Percentiles rank a stretch among this genome's conserved stretches.
Evolutionary conservation across 2,329 filamentous ascomycete genomes (phyloP).

Genomic region (Diaporthe nobilis): DNA sequence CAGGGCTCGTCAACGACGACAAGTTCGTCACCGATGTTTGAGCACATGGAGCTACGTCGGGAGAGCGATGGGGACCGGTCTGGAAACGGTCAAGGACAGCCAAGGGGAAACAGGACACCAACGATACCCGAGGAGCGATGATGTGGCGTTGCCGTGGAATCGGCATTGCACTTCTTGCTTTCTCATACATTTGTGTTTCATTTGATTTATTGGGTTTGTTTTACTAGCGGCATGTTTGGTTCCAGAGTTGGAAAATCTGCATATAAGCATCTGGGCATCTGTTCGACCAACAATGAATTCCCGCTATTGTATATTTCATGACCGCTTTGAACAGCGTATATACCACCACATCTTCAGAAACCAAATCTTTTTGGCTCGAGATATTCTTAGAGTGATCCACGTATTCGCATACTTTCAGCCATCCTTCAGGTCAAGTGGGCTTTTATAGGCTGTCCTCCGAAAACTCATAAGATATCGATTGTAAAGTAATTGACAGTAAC

Average conservation of each 20-base stretch:
- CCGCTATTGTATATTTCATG: slow-evolving; percentile 9
- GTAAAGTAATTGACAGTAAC: neutral
- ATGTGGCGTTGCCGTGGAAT: neutral
- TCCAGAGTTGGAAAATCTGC: slow-evolving; percentile 1
- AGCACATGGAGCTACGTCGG: slow-evolving; percentile 33
- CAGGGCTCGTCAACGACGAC: slow-evolving; percentile 21
- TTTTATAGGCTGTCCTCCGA: neutral
- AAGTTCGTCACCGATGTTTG: slow-evolving; percentile 27
- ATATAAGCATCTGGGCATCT: slow-evolving; percentile 15
- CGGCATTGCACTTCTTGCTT: slow-evolving; percentile 21
- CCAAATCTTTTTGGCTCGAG: neutral
- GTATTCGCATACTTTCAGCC: no score
- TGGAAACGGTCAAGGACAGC: neutral
- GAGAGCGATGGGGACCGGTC: slow-evolving; percentile 28
- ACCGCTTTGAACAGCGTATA: neutral
- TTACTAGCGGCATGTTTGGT: neutral
- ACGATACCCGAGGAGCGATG: slow-evolving; percentile 39
- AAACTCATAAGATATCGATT: neutral
- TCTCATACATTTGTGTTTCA: slow-evolving; percentile 13
- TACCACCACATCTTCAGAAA: neutral
- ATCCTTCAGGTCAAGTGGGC: neutral
- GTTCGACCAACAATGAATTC: neutral
- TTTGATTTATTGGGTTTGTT: neutral
- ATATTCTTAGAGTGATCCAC: neutral
- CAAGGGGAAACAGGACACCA: slow-evolving; percentile 27